Base-by-base conservation (phyloP, 1,284 basidiomycete genomes). In the Irpex sp. region DNA sequence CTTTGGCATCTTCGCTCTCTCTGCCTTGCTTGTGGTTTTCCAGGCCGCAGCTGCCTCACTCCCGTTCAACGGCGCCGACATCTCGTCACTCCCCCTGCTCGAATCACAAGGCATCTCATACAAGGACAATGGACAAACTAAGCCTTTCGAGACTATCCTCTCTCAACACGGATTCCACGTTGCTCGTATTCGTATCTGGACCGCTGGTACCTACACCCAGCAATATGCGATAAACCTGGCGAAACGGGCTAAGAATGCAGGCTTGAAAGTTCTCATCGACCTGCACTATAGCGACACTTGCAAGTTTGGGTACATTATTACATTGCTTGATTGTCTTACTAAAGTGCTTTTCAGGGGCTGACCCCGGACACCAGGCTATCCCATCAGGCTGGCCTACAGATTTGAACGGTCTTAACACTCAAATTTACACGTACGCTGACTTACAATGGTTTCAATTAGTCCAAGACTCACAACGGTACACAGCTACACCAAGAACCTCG, bases 251-350 rank as follows among this genome's bases (percentile, higher is more conserved):
- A 78, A 77, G 59, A 81, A 79, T 14, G 82, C 81, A 18, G 82
- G 84, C 18, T 79, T 87, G 82, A 75, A 75, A n/a, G 68, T 88
- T 9, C 70, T 81, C 42, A 74, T 88, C 7, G 84, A 87, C 65
- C 67, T 87, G 55, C 85, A 88, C 67, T 86, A 81, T 68, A 85
- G 84, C 67, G 85, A 87, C 67, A 86, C 82, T 4, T 86, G 83
- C 84, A 67, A 60, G 77, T 66, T 37, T 9, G 14, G 9, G n/a
- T n/a, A n/a, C n/a, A n/a, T n/a, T n/a, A n/a, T n/a, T n/a, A n/a
- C n/a, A n/a, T n/a, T n/a, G n/a, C n/a, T n/a, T n/a, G n/a, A n/a
- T n/a, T n/a, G n/a, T n/a, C n/a, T n/a, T n/a, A n/a, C n/a, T n/a
- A n/a, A n/a, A n/a, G n/a, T n/a, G n/a, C n/a, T n/a, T n/a, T n/a